Conservation (phyloP, 371 early-diverging fungal genomes). For the Apophysomyces variabilis region DNA sequence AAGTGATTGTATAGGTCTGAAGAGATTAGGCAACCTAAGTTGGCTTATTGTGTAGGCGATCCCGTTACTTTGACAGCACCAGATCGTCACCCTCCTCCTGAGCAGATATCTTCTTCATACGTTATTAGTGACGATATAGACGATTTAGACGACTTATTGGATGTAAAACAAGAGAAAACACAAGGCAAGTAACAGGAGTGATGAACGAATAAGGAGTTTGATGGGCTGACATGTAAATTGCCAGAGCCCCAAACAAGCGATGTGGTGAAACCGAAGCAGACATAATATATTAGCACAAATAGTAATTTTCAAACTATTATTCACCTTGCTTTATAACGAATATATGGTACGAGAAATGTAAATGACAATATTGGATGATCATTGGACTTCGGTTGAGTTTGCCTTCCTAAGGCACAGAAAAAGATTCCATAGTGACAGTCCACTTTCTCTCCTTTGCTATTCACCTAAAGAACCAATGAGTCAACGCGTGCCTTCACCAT, state of each 20-base stretch:
- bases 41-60: not conserved
- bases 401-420: no score
- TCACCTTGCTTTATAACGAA: no score
- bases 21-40: no score
- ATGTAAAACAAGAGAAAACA: constrained; percentile 1
- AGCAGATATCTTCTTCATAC: not conserved
- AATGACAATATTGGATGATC: no score
- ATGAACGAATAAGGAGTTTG: not conserved
- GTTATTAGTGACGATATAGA: constrained; percentile 4
- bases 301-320: no score
- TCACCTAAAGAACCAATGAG: not conserved
- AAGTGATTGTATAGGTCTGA: not conserved
- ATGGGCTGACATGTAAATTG: not conserved
- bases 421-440: not conserved
- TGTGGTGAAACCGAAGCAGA: not conserved
- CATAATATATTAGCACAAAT: not conserved
- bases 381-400: no score
- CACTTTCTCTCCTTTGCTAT: not conserved
- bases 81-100: not conserved
- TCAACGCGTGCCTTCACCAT: not conserved
- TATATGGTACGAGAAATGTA: no score
- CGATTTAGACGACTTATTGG: not conserved
- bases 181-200: not conserved
- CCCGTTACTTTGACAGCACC: constrained; percentile 2
- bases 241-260: not conserved